phyloP scores from a whole-genome alignment of 2,329 filamentous ascomycete genomes.

The Pseudodiploospora longispora region DNA sequence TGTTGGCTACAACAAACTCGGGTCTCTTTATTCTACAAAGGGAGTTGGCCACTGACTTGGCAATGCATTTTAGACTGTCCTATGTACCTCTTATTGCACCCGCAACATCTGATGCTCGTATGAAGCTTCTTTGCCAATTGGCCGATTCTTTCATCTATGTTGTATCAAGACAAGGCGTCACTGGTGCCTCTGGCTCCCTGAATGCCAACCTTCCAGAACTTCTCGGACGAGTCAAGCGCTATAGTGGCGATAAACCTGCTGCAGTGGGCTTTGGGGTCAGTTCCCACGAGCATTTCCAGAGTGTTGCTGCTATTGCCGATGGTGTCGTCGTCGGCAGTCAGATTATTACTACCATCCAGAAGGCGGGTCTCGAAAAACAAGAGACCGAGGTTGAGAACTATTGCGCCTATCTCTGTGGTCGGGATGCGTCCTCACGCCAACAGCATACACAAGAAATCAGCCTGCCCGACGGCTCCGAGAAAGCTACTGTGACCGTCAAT shows the following conservation, averaged over 20 bases:
- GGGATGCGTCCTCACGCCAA: conserved; percentile 28
- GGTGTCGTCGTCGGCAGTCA: conserved; percentile 96
- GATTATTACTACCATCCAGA: conserved; percentile 70
- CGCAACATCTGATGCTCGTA: conserved; percentile 81
- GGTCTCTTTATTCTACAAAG: too few relatives aligned
- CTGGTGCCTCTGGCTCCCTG: conserved; percentile 76
- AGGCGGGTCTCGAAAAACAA: conserved; percentile 21
- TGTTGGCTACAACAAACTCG: too few relatives aligned
- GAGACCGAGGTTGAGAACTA: conserved; percentile 76
- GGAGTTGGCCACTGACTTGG: neutral
- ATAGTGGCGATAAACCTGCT: conserved; percentile 82
- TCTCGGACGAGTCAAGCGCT: conserved; percentile 78
- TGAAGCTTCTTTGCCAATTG: conserved; percentile 93
- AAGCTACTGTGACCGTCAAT: conserved; percentile 41
- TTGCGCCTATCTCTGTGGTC: conserved; percentile 59
- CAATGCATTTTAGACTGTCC: conserved; percentile 52
- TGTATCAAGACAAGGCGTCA: conserved; percentile 94
- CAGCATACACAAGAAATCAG: conserved; percentile 55
- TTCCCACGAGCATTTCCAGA: conserved; percentile 86
- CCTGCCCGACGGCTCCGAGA: conserved; percentile 40
- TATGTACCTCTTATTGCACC: conserved; percentile 97
- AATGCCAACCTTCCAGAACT: conserved; percentile 76
- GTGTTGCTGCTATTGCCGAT: conserved; percentile 75
- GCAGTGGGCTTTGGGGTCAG: conserved; percentile 95
- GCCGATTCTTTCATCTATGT: conserved; percentile 99